Evolutionary conservation across 139 green algal species (phyloP).

Genomic region (Zygnema circumcarinatum): DNA sequence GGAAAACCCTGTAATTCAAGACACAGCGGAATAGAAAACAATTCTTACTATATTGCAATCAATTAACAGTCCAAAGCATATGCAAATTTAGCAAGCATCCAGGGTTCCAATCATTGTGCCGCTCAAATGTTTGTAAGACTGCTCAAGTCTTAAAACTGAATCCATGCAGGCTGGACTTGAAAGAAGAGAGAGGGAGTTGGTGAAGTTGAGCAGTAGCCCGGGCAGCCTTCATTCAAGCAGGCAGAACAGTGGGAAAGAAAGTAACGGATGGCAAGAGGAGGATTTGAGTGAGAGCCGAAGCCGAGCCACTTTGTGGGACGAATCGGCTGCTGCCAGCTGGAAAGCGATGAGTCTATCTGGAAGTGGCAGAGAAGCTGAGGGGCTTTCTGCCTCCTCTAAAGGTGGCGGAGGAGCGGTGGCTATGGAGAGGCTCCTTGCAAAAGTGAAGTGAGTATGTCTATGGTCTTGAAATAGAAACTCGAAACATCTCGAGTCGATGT

Average conservation of each 20-base stretch:
- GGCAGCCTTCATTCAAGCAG: neutral
- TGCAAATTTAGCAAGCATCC: no score
- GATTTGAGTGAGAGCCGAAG: neutral
- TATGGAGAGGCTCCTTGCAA: constrained; percentile 6
- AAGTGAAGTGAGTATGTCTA: constrained; percentile 18
- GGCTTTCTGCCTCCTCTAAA: neutral
- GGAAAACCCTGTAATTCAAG: no score
- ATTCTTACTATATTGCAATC: no score
- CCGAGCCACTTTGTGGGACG: neutral
- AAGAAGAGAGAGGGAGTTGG: neutral
- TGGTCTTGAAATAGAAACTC: no score
- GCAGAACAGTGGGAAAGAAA: neutral
- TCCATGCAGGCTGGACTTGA: neutral
- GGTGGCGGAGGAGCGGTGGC: constrained; percentile 10
- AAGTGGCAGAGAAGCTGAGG: neutral
- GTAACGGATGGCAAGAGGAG: neutral
- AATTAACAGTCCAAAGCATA: no score
- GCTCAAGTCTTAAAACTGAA: no score
- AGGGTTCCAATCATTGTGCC: no score
- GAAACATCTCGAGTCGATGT: no score
- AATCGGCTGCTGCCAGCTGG: neutral
- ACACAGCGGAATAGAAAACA: no score
- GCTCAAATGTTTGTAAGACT: no score
- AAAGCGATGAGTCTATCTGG: neutral
- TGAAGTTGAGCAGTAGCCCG: neutral